A percentile compares a stretch with the other conserved stretches of the same genome.
phyloP scores from a whole-genome alignment of 2,329 filamentous ascomycete genomes.

The Cercospora beticola region DNA sequence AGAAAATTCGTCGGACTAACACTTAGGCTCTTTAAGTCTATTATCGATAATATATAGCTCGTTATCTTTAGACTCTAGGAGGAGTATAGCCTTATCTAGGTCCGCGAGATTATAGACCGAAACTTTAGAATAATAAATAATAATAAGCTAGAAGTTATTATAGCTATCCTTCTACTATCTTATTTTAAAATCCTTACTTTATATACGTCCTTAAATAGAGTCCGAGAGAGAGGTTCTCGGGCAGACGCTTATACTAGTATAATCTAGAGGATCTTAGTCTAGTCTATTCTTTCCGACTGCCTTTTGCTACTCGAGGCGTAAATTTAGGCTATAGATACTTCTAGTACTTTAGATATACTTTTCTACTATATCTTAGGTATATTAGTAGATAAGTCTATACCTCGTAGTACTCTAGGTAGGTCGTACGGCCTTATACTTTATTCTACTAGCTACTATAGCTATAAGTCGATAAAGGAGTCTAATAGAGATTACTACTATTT shows the following conservation, averaged over 20 bases:
- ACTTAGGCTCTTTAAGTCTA: constrained; percentile 11
- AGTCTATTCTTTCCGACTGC: background rate
- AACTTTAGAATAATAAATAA: background rate
- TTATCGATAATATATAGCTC: constrained; percentile 11
- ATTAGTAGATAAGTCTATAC: constrained; percentile 20
- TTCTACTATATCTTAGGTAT: constrained; percentile 16
- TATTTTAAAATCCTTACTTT: constrained; percentile 17
- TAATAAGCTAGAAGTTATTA: background rate
- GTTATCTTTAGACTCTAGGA: constrained; percentile 4
- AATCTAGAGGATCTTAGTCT: background rate
- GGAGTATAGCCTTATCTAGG: constrained; percentile 4
- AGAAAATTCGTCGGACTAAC: constrained; percentile 6
- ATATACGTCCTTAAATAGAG: background rate
- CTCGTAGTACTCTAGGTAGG: constrained; percentile 19
- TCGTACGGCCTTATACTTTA: constrained; percentile 19
- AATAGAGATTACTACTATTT: background rate
- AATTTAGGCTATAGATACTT: constrained; percentile 1
- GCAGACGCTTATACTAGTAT: background rate
- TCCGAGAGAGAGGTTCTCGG: background rate
- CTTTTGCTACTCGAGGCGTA: background rate
- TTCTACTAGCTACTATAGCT: constrained; percentile 18
- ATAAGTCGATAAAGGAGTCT: constrained; percentile 11
- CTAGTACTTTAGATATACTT: constrained; percentile 23
- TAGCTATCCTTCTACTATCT: constrained; percentile 8
- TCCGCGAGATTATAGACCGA: constrained; percentile 10